Conservation (phyloP, 192 early-diverging fungal genomes). For the Rhizophlyctis rosea region DNA sequence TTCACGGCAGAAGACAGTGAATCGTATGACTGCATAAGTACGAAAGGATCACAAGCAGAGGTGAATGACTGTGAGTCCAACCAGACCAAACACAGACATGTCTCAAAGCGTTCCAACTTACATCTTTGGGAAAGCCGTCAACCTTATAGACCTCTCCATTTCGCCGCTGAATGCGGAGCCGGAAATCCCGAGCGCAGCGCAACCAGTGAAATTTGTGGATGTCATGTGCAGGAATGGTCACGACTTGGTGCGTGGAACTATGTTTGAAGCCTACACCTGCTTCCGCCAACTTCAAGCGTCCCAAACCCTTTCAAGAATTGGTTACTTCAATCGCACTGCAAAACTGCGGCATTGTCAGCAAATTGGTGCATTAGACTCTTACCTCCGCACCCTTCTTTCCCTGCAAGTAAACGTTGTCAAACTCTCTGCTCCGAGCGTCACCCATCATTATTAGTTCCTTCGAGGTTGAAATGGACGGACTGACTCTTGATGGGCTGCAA, state of each 20-base stretch:
- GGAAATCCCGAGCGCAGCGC: constrained; percentile 83
- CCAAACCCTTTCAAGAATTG: constrained; percentile 26
- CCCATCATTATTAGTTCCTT: too few species aligned
- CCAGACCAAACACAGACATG: not conserved
- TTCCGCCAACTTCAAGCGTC: constrained; percentile 48
- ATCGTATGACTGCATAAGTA: constrained; percentile 68
- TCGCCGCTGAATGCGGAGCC: constrained; percentile 72
- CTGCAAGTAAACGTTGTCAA: constrained; percentile 43
- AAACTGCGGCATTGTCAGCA: not conserved
- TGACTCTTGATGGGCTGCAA: too few species aligned
- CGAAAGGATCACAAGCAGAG: not conserved
- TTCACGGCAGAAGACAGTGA: constrained; percentile 68
- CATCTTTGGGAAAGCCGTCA: constrained; percentile 82
- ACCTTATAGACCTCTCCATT: constrained; percentile 78
- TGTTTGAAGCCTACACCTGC: constrained; percentile 77
- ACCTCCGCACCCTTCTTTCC: constrained; percentile 42
- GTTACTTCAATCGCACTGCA: not conserved
- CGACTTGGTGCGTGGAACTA: constrained; percentile 44
- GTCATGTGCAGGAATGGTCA: constrained; percentile 61
- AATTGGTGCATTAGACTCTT: not conserved
- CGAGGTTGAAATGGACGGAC: too few species aligned
- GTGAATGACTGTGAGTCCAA: too few species aligned
- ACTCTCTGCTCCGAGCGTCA: too few species aligned
- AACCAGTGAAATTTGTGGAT: constrained; percentile 54
- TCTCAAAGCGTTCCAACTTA: constrained; percentile 21